Conservation (phyloP, 1,284 basidiomycete species). For the Melanopsichium pennsylvanicum region DNA sequence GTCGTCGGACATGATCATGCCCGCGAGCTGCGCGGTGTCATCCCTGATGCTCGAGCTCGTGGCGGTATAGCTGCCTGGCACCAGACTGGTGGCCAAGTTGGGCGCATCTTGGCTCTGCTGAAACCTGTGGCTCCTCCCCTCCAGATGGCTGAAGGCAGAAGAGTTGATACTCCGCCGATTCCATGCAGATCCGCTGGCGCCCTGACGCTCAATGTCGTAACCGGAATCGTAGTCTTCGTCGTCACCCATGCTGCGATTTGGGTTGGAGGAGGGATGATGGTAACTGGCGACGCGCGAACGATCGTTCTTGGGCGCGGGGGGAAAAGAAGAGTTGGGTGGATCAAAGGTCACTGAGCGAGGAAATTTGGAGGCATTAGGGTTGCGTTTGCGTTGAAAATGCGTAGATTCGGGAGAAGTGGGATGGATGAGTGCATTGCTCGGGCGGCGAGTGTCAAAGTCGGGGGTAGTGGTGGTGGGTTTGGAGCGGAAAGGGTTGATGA, state of each 20-base stretch:
- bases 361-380: conserved; percentile 10
- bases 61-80: conserved; percentile 58
- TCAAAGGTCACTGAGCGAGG: conserved; percentile 44
- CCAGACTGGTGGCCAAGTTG: conserved; percentile 18
- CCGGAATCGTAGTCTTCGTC: conserved; percentile 19
- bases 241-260: conserved; percentile 7
- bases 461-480: background rate
- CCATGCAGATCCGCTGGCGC: conserved; percentile 9
- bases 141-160: conserved; percentile 56
- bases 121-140: conserved; percentile 57
- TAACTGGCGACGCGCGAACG: conserved; percentile 21
- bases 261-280: conserved; percentile 17
- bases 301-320: conserved; percentile 31
- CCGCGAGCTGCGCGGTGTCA: conserved; percentile 60
- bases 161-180: conserved; percentile 33
- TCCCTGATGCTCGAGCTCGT: conserved; percentile 57
- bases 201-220: conserved; percentile 43
- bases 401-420: conserved; percentile 5
- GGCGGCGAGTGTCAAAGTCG: conserved; percentile 30
- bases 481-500: conserved; percentile 38
- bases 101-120: conserved; percentile 33
- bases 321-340: conserved; percentile 39
- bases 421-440: conserved; percentile 34
- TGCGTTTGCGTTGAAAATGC: conserved; percentile 15
- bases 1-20: conserved; percentile 55